Evolutionary conservation across 495 filamentous ascomycete species (phyloP).

Genomic region (Aspergillus sclerotioniger): DNA sequence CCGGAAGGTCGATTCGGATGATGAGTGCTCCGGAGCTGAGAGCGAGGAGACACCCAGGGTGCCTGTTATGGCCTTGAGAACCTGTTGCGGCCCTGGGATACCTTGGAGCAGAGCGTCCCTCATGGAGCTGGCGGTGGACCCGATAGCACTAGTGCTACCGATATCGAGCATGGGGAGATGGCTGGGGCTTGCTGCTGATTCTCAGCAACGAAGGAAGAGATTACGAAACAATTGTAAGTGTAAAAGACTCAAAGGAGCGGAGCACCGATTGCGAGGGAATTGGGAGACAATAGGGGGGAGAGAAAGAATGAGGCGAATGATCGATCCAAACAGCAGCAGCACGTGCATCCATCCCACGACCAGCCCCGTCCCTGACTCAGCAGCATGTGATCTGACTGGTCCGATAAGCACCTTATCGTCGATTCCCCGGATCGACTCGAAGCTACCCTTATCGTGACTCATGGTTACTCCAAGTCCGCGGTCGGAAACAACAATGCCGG

Average conservation of each 20-base stretch:
- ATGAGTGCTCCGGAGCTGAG: slow-evolving; percentile 10
- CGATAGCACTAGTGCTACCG: slow-evolving; percentile 7
- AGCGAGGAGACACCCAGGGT: slow-evolving; percentile 33
- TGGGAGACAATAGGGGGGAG: neutral
- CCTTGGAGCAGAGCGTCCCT: slow-evolving; percentile 18
- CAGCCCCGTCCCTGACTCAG: neutral
- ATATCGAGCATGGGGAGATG: neutral
- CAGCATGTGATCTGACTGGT: slow-evolving; percentile 2
- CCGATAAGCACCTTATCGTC: neutral
- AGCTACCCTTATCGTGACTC: neutral
- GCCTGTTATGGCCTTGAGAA: slow-evolving; percentile 37
- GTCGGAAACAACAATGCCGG: neutral
- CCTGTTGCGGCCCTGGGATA: slow-evolving; percentile 41
- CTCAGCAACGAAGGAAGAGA: neutral
- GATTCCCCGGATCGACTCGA: too few relatives aligned
- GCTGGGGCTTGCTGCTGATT: neutral
- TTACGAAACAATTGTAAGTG: neutral
- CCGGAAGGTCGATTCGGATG: slow-evolving; percentile 13
- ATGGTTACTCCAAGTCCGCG: neutral
- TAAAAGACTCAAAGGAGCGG: neutral
- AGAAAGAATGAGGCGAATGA: slow-evolving; percentile 1
- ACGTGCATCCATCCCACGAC: slow-evolving; percentile 6
- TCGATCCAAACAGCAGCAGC: neutral
- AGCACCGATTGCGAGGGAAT: neutral
- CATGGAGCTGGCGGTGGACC: slow-evolving; percentile 12